Base-by-base conservation (phyloP, 2,329 filamentous ascomycete species). In the Lojkania enalia region DNA sequence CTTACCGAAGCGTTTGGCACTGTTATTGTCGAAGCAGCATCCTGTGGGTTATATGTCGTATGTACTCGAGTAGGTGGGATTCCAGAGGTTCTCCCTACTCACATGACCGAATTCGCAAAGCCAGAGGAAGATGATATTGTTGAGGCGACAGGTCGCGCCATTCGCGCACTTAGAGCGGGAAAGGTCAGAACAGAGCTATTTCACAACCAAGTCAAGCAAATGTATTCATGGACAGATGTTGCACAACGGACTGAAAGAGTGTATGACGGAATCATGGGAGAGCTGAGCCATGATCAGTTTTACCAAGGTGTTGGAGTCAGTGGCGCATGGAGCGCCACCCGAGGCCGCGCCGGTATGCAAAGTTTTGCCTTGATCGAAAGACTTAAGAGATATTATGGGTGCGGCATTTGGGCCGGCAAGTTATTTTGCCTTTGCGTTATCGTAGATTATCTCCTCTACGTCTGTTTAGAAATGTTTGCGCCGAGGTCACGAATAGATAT, bases 191-290 rank as follows among this genome's bases (percentile, higher is more conserved):
- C 94, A 1, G 92, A 97, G 67, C 83, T 86, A 31, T 99, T 99
- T 64, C 94, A 99, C 67, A 92, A 96, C 55, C 88, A 97, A 70
- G 94, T 99, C 51, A 90, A 92, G 70, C 88, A 88, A 75, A 97
- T 97, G 94, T 99, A 99, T 73, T 95, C 90, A 1, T 99, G 94
- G 94, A 88, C 88, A 20, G 92, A 99, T 67, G 92, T 99, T 20
- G 94, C 94, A 12, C 82, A 87, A 58, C 87, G 94, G 43, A 97
- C 94, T 0, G 94, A 99, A 72, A 82, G 92, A 20, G 94, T 99
- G 0, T 99, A 99, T 70, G 85, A 95, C 66, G 89, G 94, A 36
- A 95, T 99, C 57, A 89, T 85, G 2, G 91, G 90, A 5, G 84
- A 84, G n/a, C 84, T 95, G 41, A 84, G 82, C 53, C 89, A 95